phyloP scores from a whole-genome alignment of 176 grass and related monocot species.

The Typha latifolia region DNA sequence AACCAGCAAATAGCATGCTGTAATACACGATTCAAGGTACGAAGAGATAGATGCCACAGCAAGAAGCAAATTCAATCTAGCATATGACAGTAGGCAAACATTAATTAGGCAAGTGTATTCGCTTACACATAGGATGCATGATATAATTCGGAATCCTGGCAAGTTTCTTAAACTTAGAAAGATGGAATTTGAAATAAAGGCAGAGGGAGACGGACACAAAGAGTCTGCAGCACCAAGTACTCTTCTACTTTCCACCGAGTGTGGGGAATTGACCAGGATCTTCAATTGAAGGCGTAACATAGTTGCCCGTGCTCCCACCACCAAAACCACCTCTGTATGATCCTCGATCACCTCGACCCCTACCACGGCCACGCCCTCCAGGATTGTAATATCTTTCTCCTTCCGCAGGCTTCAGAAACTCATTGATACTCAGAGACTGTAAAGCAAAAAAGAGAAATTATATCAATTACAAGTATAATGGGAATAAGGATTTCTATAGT shows the following conservation, averaged over 20 bases:
- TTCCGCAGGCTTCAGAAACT: conserved; percentile 79
- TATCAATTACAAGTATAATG: not conserved
- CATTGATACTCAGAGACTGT: conserved; percentile 70
- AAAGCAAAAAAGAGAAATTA: not conserved
- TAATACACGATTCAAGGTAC: no score
- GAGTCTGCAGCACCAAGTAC: not conserved
- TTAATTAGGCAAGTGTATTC: no score
- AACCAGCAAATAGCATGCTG: no score
- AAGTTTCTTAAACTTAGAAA: no score
- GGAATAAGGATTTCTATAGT: not conserved
- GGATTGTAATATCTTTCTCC: conserved; percentile 41
- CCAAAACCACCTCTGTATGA: conserved; percentile 38
- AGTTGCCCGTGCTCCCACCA: conserved; percentile 19
- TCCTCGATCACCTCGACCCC: conserved; percentile 42
- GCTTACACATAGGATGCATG: no score
- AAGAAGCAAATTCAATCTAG: no score
- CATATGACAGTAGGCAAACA: no score
- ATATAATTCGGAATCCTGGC: no score
- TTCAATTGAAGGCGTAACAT: conserved; percentile 44
- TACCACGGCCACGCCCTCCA: conserved; percentile 52
- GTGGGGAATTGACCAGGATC: conserved; percentile 71
- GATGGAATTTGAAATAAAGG: no score
- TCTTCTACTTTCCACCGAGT: conserved; percentile 58
- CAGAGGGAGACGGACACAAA: no score
- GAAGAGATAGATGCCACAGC: no score